Conservation (phyloP, 2,329 filamentous ascomycete genomes). For the Acephala macrosclerotiorum region DNA sequence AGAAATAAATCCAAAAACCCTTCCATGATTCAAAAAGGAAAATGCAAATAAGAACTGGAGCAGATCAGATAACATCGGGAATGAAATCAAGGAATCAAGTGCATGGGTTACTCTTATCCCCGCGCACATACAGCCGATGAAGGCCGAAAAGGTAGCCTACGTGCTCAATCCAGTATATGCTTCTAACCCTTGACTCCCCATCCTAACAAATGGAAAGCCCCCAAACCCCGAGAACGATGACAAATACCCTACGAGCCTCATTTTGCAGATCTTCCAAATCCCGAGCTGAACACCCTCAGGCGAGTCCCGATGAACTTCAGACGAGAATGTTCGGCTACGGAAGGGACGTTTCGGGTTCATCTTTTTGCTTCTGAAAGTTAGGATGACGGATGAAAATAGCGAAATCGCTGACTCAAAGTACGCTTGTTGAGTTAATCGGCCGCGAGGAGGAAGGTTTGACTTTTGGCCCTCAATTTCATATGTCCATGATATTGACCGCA, state of each 20-base stretch:
- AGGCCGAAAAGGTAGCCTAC: not conserved
- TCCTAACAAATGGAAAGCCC: not conserved
- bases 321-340: not conserved
- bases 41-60: not conserved
- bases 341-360: too few relatives aligned
- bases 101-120: not conserved
- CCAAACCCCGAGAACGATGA: not conserved
- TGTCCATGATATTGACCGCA: not conserved
- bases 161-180: not conserved
- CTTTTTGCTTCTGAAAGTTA: too few relatives aligned
- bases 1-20: not conserved
- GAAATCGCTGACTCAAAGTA: slow-evolving; percentile 4
- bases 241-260: not conserved
- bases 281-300: not conserved
- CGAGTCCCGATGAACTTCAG: slow-evolving; percentile 1
- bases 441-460: not conserved
- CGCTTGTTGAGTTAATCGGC: slow-evolving; percentile 3
- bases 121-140: not conserved
- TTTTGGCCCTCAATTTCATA: not conserved
- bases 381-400: not conserved
- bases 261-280: not conserved
- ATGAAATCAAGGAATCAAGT: not conserved
- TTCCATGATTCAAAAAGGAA: not conserved
- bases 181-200: not conserved
- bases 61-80: not conserved